Evolutionary conservation across 306 rosid species (phyloP).

Genomic region (Mucuna pruriens): DNA sequence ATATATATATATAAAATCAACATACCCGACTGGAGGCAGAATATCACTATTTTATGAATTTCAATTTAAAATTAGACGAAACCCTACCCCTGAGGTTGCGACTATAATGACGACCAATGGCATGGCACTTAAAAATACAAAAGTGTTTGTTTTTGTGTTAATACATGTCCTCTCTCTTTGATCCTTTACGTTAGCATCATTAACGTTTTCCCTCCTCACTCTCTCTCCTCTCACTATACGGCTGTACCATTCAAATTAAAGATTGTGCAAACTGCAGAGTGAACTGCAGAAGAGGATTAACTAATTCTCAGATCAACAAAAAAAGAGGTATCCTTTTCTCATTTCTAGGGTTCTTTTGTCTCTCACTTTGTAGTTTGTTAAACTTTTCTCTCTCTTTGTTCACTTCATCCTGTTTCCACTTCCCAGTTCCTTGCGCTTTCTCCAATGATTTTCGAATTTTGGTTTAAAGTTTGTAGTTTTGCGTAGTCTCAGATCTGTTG

Average conservation of each 20-base stretch:
- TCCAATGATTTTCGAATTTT: neutral
- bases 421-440: slow-evolving; percentile 38
- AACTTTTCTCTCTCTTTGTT: neutral
- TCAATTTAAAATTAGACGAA: no score
- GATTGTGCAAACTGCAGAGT: neutral
- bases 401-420: slow-evolving; percentile 33
- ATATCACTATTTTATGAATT: no score
- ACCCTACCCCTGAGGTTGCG: no score
- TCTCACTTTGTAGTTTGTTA: neutral
- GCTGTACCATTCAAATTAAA: slow-evolving; percentile 11
- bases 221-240: neutral
- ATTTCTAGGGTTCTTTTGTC: slow-evolving; percentile 37
- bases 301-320: slow-evolving; percentile 33
- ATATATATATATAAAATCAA: no score
- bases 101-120: neutral
- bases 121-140: neutral
- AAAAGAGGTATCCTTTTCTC: slow-evolving; percentile 43
- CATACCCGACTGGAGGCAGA: no score
- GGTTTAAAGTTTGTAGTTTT: slow-evolving; percentile 14
- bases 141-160: neutral
- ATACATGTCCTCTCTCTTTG: neutral
- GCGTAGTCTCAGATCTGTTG: slow-evolving; percentile 50
- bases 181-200: slow-evolving; percentile 9
- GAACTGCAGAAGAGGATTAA: neutral
- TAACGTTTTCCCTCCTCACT: slow-evolving; percentile 62